These are phyloP conservation scores for Trichoderma sp. DNA, from an alignment of 2,329 filamentous ascomycete genomes.

Conservation along the genomic window DNA sequence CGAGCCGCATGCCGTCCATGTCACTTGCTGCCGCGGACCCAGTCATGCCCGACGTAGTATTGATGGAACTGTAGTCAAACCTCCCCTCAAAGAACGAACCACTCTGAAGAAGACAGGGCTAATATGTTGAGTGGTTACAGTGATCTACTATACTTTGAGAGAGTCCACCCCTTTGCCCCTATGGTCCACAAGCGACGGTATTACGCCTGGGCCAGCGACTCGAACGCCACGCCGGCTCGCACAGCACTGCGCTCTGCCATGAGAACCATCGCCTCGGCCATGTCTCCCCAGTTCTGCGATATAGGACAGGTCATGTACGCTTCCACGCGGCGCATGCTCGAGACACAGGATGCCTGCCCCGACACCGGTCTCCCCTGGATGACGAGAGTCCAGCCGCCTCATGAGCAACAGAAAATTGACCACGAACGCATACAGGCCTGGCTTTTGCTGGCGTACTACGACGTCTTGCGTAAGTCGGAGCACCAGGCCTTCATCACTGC, in stretches of 20 bases:
- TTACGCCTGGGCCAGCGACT: neutral
- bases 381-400: neutral
- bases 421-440: neutral
- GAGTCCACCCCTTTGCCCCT: neutral
- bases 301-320: neutral
- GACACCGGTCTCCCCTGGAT: too few species aligned
- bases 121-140: neutral
- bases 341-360: neutral
- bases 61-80: too few species aligned
- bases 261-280: neutral
- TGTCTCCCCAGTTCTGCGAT: neutral
- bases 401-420: neutral
- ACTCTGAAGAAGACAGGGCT: neutral
- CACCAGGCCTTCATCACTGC: neutral
- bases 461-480: neutral
- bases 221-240: neutral
- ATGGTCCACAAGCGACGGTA: neutral
- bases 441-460: neutral
- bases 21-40: too few species aligned
- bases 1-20: too few species aligned
- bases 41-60: too few species aligned
- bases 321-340: neutral
- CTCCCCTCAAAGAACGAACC: too few species aligned
- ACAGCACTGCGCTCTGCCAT: neutral
- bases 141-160: conserved; percentile 1